A percentile compares a stretch with the other conserved stretches of the same genome.
Evolutionary conservation across 208 protist genomes (phyloP).

Genomic region (Kentomonas sorsogonicus): DNA sequence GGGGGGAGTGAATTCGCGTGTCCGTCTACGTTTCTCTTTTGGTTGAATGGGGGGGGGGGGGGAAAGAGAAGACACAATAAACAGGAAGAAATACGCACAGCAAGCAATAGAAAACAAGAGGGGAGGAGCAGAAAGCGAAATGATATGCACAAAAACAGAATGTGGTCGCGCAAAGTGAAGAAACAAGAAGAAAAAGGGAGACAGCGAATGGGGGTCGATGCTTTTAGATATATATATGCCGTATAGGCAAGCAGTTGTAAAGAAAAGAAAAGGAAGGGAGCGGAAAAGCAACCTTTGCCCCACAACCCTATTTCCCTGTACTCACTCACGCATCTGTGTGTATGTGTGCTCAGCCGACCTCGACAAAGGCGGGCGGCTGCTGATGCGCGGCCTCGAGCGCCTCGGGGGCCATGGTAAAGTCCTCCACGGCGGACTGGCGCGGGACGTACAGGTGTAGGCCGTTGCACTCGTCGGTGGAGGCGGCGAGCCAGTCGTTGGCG

Average conservation of each 20-base stretch:
- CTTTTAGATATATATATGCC: neutral
- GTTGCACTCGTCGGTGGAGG: constrained; percentile 94
- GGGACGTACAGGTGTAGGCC: constrained; percentile 90
- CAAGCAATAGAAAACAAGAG: constrained; percentile 6
- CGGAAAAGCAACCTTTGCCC: neutral
- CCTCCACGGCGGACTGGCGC: constrained; percentile 25
- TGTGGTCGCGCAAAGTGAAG: neutral
- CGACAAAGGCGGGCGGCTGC: neutral
- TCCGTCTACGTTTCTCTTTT: neutral
- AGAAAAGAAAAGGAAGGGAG: neutral
- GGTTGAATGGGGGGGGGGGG: neutral
- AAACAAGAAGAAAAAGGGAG: neutral
- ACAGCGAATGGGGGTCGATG: too few relatives aligned
- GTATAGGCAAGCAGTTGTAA: constrained; percentile 1
- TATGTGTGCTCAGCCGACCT: neutral
- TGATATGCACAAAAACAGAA: neutral
- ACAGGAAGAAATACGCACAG: constrained; percentile 6
- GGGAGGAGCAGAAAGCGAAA: constrained; percentile 2
- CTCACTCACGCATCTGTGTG: neutral
- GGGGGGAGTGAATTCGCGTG: neutral
- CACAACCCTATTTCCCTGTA: neutral
- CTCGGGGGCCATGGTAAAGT: constrained; percentile 24
- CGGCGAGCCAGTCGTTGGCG: constrained; percentile 90
- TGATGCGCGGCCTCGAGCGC: neutral
- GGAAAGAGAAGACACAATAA: constrained; percentile 13